A percentile compares a stretch with the other conserved stretches of the same genome.
Evolutionary conservation across 495 filamentous ascomycete species (phyloP).

Genomic region (Penicillium lividum): DNA sequence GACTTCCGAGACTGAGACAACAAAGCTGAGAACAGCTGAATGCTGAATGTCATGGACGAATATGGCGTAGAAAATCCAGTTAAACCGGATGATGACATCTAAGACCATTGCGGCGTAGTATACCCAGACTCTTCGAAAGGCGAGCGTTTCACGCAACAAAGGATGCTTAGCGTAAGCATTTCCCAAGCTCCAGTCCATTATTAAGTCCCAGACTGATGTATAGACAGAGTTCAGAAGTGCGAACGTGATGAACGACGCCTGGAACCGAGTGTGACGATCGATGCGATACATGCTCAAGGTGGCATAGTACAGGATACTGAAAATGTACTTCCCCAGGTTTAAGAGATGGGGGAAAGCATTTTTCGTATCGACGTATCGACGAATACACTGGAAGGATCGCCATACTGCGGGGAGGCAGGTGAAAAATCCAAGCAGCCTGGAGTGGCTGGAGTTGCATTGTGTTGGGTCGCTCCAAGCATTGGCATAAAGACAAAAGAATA

Average conservation of each 20-base stretch:
- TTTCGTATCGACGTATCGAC: conserved; percentile 83
- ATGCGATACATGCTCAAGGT: conserved; percentile 82
- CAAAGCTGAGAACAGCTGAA: conserved; percentile 72
- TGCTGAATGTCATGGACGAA: conserved; percentile 77
- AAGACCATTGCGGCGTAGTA: conserved; percentile 85
- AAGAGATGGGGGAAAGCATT: conserved; percentile 90
- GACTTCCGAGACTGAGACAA: conserved; percentile 75
- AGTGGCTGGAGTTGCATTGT: conserved; percentile 84
- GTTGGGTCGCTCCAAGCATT: conserved; percentile 67
- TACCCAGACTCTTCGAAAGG: conserved; percentile 70
- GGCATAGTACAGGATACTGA: conserved; percentile 77
- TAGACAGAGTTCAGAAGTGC: conserved; percentile 80
- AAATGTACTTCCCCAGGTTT: conserved; percentile 90
- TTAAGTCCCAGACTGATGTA: conserved; percentile 90
- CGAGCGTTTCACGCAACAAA: conserved; percentile 77
- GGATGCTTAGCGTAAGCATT: conserved; percentile 69
- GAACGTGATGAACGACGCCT: conserved; percentile 74
- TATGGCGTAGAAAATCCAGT: conserved; percentile 94
- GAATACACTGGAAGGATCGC: conserved; percentile 86
- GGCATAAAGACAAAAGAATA: conserved; percentile 94
- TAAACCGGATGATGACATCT: conserved; percentile 88
- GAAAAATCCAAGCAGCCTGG: conserved; percentile 83
- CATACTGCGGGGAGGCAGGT: conserved; percentile 79
- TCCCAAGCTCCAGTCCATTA: conserved; percentile 91
- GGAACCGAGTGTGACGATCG: conserved; percentile 52